Base-by-base conservation (phyloP, 768 basidiomycete genomes). In the Mycena rosella region DNA sequence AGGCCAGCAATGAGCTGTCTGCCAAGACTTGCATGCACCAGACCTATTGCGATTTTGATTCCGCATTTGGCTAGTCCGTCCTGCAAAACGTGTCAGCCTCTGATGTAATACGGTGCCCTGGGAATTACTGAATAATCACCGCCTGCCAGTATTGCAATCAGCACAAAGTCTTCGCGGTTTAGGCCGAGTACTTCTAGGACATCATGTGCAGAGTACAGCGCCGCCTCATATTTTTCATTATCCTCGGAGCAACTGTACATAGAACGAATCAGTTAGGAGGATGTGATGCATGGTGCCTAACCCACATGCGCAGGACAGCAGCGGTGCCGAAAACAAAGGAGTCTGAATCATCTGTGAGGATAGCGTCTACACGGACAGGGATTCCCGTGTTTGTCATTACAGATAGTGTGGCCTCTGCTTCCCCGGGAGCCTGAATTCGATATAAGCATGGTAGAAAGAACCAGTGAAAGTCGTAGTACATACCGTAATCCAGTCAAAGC, bases 381-480 rank as follows among this genome's bases (percentile, higher is more conserved):
- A 78, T 67, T 18, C 82, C 82, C 57, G 75, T 72, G 0, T 72
- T 67, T 42, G 82, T 84, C 68, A 88, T 79, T n/a, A 77, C 73
- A 2, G 86, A 85, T 5, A 88, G 76, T 62, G 87, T 86, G 4
- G 86, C 86, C 60, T 88, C 87, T 1, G 87, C 87, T 73, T 87
- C 87, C 17, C 86, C 87, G 22, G 85, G 85, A 20, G 87, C 87
- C 78, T 79, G 24, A 24, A 22, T 32, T 47, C 9, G 48, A 49
- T 18, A 18, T n/a, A 20, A 36, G 51, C 22, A 24, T 14, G 42
- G 7, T 7, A 36, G 9, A 4, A 38, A n/a, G 27, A 42, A 2
- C 32, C 27, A 40, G 24, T 7, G 17, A 36, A 29, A 55, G 32
- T 7, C 32, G 11, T 34, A 6, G 17, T 27, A 62, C 65, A 14